A percentile compares a stretch with the other conserved stretches of the same genome.
Conservation (phyloP, 2,329 filamentous ascomycete genomes). For the Cordyceps javanica region DNA sequence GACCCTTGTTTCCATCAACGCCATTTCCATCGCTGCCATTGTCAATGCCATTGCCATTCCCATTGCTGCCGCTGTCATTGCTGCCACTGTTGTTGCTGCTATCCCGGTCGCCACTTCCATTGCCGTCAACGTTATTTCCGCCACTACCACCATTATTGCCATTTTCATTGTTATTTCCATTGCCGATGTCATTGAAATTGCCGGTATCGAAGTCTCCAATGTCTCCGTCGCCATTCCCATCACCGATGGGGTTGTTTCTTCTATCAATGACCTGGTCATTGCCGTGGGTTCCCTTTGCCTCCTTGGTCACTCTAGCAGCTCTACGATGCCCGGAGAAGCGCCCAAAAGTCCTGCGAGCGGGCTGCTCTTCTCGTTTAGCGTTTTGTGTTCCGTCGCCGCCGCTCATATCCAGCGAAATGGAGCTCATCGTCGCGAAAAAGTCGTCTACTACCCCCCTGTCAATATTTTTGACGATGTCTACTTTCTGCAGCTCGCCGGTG, state of each 20-base stretch:
- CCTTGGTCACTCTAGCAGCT: no score
- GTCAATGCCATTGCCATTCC: background rate
- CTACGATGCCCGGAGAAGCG: background rate
- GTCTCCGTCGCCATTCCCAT: no score
- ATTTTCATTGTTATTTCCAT: no score
- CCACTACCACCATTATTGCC: background rate
- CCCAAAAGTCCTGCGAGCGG: background rate
- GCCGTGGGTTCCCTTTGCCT: background rate
- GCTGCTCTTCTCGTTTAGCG: background rate
- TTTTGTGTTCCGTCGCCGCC: background rate
- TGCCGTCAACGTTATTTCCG: background rate
- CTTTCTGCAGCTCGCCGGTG: background rate
- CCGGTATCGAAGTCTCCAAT: no score
- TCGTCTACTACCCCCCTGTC: background rate
- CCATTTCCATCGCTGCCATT: background rate
- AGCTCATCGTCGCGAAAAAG: constrained; percentile 4
- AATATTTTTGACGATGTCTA: background rate
- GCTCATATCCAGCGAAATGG: constrained; percentile 1
- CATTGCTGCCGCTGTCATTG: background rate
- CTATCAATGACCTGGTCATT: no score
- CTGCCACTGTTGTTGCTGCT: background rate
- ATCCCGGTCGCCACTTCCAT: background rate
- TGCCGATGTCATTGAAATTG: no score
- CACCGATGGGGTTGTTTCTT: background rate
- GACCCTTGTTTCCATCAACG: no score